A percentile compares a stretch with the other conserved stretches of the same genome.
phyloP scores from a whole-genome alignment of 768 basidiomycete species.

The Russula abietina region DNA sequence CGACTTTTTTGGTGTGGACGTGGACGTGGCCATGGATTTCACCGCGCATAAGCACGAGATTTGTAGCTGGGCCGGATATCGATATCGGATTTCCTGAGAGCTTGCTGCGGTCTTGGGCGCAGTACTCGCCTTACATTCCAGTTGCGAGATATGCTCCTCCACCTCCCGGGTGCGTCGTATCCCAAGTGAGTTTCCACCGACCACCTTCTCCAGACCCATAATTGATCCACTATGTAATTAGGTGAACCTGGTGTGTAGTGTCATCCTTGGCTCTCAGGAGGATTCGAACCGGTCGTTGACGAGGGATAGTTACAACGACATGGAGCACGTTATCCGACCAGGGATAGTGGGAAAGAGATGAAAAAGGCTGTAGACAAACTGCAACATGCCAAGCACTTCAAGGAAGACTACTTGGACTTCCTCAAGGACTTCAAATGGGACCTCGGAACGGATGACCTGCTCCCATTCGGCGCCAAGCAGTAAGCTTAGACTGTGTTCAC shows the following conservation, averaged over 20 bases:
- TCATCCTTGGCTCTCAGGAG: not conserved
- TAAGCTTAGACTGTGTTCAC: conserved; percentile 31
- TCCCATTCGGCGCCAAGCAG: conserved; percentile 65
- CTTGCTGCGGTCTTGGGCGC: conserved; percentile 40
- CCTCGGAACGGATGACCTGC: conserved; percentile 51
- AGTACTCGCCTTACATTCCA: conserved; percentile 57
- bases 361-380: conserved; percentile 48
- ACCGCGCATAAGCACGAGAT: conserved; percentile 31
- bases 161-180: conserved; percentile 45
- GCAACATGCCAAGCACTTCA: conserved; percentile 40
- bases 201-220: not conserved
- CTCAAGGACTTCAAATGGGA: conserved; percentile 51
- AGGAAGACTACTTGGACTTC: conserved; percentile 49
- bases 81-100: conserved; percentile 16
- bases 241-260: conserved; percentile 53
- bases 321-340: conserved; percentile 72
- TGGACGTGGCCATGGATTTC: conserved; percentile 2
- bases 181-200: conserved; percentile 40
- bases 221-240: conserved; percentile 27
- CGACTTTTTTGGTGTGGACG: conserved; percentile 3
- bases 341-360: conserved; percentile 40
- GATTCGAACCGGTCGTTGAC: not conserved
- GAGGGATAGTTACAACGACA: conserved; percentile 64
- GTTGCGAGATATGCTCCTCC: conserved; percentile 41
- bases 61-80: conserved; percentile 28